Conservation (phyloP, 2,329 filamentous ascomycete species). For the Xylariales sp. region DNA sequence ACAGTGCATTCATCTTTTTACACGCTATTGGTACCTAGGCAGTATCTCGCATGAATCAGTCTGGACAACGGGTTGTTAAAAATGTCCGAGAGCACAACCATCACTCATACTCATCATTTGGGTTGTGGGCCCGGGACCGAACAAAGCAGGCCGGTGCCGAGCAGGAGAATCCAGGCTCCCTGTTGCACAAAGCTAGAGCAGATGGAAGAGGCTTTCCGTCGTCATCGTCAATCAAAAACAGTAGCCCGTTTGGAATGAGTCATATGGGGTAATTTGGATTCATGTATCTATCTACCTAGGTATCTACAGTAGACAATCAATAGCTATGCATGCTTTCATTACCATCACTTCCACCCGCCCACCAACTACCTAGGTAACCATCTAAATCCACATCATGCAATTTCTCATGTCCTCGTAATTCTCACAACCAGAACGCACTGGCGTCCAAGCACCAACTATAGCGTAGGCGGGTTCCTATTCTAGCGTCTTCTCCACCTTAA, state of each 20-base stretch:
- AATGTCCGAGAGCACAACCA: conserved; percentile 1
- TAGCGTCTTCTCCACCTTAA: conserved; percentile 73
- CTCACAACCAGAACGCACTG: background rate
- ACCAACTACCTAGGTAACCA: background rate
- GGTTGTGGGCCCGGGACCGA: conserved; percentile 1
- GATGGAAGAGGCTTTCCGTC: too few species aligned
- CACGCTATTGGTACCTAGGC: background rate
- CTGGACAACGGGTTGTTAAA: background rate
- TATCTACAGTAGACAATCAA: background rate
- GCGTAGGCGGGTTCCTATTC: conserved; percentile 22
- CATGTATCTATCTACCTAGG: too few species aligned
- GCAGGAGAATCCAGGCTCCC: too few species aligned
- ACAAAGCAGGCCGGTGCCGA: background rate
- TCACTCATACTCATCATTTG: too few species aligned
- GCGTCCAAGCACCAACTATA: background rate
- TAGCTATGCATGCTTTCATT: conserved; percentile 6
- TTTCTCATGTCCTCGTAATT: background rate
- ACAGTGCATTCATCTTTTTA: background rate
- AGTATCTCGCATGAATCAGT: conserved; percentile 1
- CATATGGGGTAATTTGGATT: too few species aligned
- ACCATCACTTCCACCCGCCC: background rate
- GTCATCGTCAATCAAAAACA: too few species aligned
- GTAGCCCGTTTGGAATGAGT: too few species aligned
- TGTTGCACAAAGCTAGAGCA: too few species aligned
- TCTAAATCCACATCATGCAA: conserved; percentile 1